Evolutionary conservation across 305 asterid genomes (phyloP), one percentile per base, ranked within the genome.

Genomic region (Rubia balearica): DNA sequence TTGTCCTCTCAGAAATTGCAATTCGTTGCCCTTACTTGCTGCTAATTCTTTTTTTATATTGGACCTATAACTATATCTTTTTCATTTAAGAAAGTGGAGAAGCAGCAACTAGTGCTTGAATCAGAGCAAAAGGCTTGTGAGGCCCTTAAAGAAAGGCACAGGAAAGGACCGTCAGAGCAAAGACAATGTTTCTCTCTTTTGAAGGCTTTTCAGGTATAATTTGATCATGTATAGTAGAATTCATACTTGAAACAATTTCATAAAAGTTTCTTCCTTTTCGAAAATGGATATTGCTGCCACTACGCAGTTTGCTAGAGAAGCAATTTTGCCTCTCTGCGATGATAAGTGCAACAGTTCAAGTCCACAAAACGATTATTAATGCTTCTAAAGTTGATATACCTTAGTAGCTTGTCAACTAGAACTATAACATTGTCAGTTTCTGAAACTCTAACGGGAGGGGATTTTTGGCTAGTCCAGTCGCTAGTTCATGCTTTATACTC

Each of bases 121-220:
- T 73, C 83, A 14, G 91, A 83, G 79, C 85, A 83, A 70, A 84
- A 77, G 74, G 73, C 46, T 36, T 80, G 78, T 27, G 83, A 86
- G 53, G 73, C 79, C 71, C 74, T 82, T 12, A 85, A 85, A 82
- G 91, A 72, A 38, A 83, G 81, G 61, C 82, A 88, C 80, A 84
- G 84, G 71, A 81, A 85, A 66, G 85, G 87, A 30, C 68, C 84
- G 75, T 83, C 90, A 59, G 90, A 85, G 79, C 89, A 86, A 82
- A 86, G 95, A 68, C 85, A 64, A 61, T 73, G 86, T 81, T 79
- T 83, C 42, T 83, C 92, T 73, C 81, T 87, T 63, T 70, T 86
- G 84, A 83, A 87, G 81, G 85, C 75, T 79, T 83, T 91, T 83
- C 87, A 87, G 90, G 97, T 87, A 81, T 59, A 63, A 21, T 61